A percentile compares a stretch with the other conserved stretches of the same genome.
phyloP scores from a whole-genome alignment of 176 grass and related monocot species.

The Carex cristatella region DNA sequence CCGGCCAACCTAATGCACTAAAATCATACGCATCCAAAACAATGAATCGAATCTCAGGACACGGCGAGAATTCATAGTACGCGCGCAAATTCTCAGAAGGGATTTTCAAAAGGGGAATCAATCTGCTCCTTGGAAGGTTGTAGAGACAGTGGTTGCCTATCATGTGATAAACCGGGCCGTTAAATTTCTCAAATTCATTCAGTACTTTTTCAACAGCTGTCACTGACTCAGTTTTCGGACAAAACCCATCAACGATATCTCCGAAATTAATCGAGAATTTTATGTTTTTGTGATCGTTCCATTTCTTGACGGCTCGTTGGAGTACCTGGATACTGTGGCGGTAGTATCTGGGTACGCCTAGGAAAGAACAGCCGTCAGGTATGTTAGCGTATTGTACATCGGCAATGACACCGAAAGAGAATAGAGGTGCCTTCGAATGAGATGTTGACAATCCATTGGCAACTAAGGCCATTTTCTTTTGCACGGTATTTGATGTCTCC shows the following conservation, averaged over 20 bases:
- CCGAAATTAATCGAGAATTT: slow-evolving; percentile 71
- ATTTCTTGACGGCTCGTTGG: slow-evolving; percentile 48
- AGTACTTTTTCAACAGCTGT: slow-evolving; percentile 39
- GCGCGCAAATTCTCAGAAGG: slow-evolving; percentile 31
- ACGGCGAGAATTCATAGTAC: slow-evolving; percentile 67
- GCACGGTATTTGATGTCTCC: not conserved
- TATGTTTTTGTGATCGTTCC: slow-evolving; percentile 45
- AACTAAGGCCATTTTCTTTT: slow-evolving; percentile 5
- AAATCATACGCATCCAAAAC: slow-evolving; percentile 83
- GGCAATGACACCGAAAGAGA: slow-evolving; percentile 75
- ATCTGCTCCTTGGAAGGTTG: slow-evolving; percentile 52
- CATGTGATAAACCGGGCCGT: slow-evolving; percentile 72
- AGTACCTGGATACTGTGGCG: slow-evolving; percentile 72
- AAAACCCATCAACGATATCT: slow-evolving; percentile 79
- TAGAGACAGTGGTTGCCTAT: slow-evolving; percentile 92
- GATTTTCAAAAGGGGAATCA: slow-evolving; percentile 52
- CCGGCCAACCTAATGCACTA: slow-evolving; percentile 54
- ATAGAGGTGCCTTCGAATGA: slow-evolving; percentile 35
- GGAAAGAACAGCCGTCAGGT: slow-evolving; percentile 63
- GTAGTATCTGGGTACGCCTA: slow-evolving; percentile 66
- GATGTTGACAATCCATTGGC: slow-evolving; percentile 21
- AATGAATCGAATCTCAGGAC: slow-evolving; percentile 51
- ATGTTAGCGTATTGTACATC: slow-evolving; percentile 88
- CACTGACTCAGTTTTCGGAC: slow-evolving; percentile 44
- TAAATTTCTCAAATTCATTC: slow-evolving; percentile 54